Evolutionary conservation across 75 land plant genomes (phyloP), one percentile per base, ranked within the genome.

Genomic region (Picea sitchensis): DNA sequence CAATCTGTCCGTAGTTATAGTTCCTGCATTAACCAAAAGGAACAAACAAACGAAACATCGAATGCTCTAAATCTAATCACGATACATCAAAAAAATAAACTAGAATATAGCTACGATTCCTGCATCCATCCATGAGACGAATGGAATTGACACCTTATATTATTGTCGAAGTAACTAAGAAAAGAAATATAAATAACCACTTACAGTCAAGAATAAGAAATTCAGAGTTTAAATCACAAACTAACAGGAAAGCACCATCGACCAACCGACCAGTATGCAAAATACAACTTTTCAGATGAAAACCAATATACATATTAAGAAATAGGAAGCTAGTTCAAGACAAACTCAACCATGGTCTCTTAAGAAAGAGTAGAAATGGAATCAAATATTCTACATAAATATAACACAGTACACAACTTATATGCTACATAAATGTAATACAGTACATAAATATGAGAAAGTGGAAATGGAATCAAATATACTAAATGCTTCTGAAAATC

Each of bases 1-100:
- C 94, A 57, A 80, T 73, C 14, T 73, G 23, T 68, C 97, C 90
- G 80, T 96, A 96, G 87, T 96, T 96, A 88, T 79, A 90, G 90
- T 96, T 96, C 97, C 98, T 95, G 81, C 11, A 72, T 18, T 51
- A 34, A 26, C 3, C 41, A 71, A 18, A 11, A 18, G 32, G 34
- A 76, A 23, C 26, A n/a, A 71, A 5, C n/a, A 41, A 58, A 71
- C 44, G 51, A 71, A 71, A 20, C 26, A 54, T 38, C 13, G 0
- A 3, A 20, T 71, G 20, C 44, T 41, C 54, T 31, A 14, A 34
- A 32, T 31, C 17, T 17, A 65, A 65, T 65, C 38, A 65, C 2
- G 11, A 51, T 51, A 51, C 56, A 51, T 51, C 11, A 51, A 51
- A 7, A 6, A 51, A 51, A 9, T 0, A 51, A 51, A 9, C 11